phyloP scores from a whole-genome alignment of 495 filamentous ascomycete genomes.

The Pseudevernia furfuracea region DNA sequence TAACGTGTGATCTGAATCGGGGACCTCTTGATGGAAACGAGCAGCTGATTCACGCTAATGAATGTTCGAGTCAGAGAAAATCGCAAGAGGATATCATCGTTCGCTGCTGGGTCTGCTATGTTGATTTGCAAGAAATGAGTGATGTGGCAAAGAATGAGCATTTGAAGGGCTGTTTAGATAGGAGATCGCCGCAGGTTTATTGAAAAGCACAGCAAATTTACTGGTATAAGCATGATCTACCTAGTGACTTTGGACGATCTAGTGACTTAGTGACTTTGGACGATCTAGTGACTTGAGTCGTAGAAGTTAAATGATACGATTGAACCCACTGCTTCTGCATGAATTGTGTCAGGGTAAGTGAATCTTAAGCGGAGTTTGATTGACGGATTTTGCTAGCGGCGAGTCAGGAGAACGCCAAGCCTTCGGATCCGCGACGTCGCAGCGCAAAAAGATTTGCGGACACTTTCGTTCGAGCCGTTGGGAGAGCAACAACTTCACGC shows the following conservation, averaged over 20 bases:
- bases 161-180: background rate
- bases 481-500: background rate
- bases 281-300: too few species aligned
- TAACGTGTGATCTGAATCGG: background rate
- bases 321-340: too few species aligned
- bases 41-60: background rate
- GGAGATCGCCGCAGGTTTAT: background rate
- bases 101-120: background rate
- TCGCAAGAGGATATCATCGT: background rate
- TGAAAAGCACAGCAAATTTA: too few species aligned
- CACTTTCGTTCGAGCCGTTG: background rate
- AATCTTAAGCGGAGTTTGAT: too few species aligned
- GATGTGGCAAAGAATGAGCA: background rate
- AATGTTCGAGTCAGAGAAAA: constrained; percentile 4
- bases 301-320: too few species aligned
- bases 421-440: background rate
- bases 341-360: too few species aligned
- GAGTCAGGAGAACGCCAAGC: background rate
- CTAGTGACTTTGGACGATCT: too few species aligned
- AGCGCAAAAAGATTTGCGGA: constrained; percentile 3
- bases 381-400: too few species aligned
- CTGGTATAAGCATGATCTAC: too few species aligned
- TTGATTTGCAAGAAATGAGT: too few species aligned
- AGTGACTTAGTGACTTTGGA: too few species aligned
- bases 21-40: background rate